These are phyloP conservation scores for Fusarium drepaniforme DNA, from an alignment of 2,329 filamentous ascomycete species.

Conservation along the genomic window DNA sequence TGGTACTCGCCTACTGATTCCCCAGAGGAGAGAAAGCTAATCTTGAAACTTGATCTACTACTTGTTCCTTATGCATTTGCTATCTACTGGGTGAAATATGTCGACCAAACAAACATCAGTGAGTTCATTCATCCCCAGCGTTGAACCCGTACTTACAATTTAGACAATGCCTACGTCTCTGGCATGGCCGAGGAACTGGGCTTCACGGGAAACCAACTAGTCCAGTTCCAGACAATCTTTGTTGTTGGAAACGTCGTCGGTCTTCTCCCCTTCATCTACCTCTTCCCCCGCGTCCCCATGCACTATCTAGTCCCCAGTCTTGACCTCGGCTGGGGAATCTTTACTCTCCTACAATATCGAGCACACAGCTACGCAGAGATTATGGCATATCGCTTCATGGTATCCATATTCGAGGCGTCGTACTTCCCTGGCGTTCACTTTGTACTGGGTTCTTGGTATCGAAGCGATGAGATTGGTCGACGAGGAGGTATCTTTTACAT, in stretches of 20 bases:
- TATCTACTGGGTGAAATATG: constrained; percentile 37
- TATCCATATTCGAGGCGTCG: constrained; percentile 32
- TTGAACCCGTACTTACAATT: neutral
- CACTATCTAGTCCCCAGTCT: constrained; percentile 30
- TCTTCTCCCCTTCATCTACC: constrained; percentile 31
- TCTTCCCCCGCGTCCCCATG: constrained; percentile 33
- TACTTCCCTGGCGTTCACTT: constrained; percentile 35
- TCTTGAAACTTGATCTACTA: constrained; percentile 67
- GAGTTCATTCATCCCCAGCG: rapidly evolving
- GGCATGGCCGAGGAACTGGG: constrained; percentile 34
- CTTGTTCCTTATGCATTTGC: constrained; percentile 62
- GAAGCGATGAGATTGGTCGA: constrained; percentile 32
- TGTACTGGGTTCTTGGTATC: constrained; percentile 34
- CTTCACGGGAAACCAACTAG: constrained; percentile 30
- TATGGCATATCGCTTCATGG: constrained; percentile 31
- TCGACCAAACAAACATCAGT: constrained; percentile 39
- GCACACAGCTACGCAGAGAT: constrained; percentile 27
- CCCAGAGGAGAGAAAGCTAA: constrained; percentile 50
- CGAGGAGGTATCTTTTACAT: constrained; percentile 32
- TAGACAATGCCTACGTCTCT: constrained; percentile 34
- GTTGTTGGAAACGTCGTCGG: constrained; percentile 35
- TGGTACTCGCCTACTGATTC: constrained; percentile 65
- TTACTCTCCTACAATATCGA: constrained; percentile 28
- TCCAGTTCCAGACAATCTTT: constrained; percentile 36
- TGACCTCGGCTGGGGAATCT: constrained; percentile 28